phyloP scores from a whole-genome alignment of 306 rosid genomes.

The Pueraria montana region DNA sequence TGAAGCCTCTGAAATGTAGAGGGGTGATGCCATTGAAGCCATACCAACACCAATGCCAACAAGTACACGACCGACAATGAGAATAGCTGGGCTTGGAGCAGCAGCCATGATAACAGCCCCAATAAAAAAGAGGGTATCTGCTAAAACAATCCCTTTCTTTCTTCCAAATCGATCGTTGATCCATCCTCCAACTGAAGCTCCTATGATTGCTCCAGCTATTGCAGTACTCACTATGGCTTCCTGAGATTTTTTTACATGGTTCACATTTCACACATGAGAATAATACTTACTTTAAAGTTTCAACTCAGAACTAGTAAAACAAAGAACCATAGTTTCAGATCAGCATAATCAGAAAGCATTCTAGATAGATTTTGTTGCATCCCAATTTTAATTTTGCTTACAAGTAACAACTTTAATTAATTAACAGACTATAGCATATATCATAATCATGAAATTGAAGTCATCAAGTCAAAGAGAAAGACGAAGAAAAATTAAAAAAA shows the following conservation, averaged over 20 bases:
- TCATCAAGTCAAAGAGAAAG: neutral
- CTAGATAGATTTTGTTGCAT: slow-evolving; percentile 10
- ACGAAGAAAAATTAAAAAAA: neutral
- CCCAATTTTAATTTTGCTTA: neutral
- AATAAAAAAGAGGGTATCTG: slow-evolving; percentile 61
- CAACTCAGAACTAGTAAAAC: neutral
- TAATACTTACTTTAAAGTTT: no score
- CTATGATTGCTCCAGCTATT: slow-evolving; percentile 75
- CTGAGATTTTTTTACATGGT: slow-evolving; percentile 41
- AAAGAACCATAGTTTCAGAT: neutral
- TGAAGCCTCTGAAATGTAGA: slow-evolving; percentile 79
- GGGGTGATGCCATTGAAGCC: slow-evolving; percentile 79
- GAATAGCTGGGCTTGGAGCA: slow-evolving; percentile 49
- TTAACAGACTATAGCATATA: neutral
- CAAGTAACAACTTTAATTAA: neutral
- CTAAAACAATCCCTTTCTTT: slow-evolving; percentile 54
- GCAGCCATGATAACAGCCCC: slow-evolving; percentile 69
- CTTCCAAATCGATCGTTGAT: slow-evolving; percentile 67
- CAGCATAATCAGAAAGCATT: neutral
- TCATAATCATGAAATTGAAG: slow-evolving; percentile 1
- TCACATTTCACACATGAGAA: slow-evolving; percentile 10
- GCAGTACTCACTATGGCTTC: slow-evolving; percentile 75
- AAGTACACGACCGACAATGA: slow-evolving; percentile 60
- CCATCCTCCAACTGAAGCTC: slow-evolving; percentile 77
- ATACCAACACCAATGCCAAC: slow-evolving; percentile 78